Evolutionary conservation across 2,329 filamentous ascomycete species (phyloP).

Genomic region (Cladophialophora exuberans): DNA sequence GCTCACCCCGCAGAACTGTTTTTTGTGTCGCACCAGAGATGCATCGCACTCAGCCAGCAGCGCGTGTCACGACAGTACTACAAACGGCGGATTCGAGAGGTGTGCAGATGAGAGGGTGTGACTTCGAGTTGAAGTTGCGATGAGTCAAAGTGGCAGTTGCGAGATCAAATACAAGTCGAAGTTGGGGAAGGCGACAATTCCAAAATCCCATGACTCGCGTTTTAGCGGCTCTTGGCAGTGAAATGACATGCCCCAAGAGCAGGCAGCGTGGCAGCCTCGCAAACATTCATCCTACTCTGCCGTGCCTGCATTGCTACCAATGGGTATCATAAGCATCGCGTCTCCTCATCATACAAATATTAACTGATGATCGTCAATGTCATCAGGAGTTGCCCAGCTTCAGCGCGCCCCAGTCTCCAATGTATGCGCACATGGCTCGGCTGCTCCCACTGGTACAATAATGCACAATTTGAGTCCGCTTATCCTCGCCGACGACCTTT

Average conservation of each 20-base stretch:
- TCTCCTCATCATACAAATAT: neutral
- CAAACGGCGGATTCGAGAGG: neutral
- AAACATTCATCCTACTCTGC: too few species aligned
- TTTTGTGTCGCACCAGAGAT: neutral
- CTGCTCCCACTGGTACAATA: slow-evolving; percentile 91
- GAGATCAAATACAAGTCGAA: slow-evolving; percentile 14
- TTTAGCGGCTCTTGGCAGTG: slow-evolving; percentile 6
- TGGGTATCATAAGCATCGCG: slow-evolving; percentile 1
- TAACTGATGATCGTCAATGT: neutral
- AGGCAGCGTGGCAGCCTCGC: slow-evolving; percentile 15
- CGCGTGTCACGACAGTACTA: neutral
- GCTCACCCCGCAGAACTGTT: slow-evolving; percentile 14
- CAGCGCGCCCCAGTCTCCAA: slow-evolving; percentile 43
- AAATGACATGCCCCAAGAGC: slow-evolving; percentile 5
- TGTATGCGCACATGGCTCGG: slow-evolving; percentile 69
- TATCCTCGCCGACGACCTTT: slow-evolving; percentile 47
- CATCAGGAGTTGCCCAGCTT: slow-evolving; percentile 11
- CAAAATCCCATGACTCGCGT: slow-evolving; percentile 14
- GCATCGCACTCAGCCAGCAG: slow-evolving; percentile 16
- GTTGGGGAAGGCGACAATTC: slow-evolving; percentile 1
- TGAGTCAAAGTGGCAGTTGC: neutral
- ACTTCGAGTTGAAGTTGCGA: neutral
- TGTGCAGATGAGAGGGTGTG: neutral
- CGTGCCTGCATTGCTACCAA: too few species aligned
- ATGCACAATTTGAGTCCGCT: slow-evolving; percentile 76